Evolutionary conservation across 108 stramenopile genomes (phyloP), one percentile per base, ranked within the genome.

Genomic region (Cylindrotheca fusiformis): DNA sequence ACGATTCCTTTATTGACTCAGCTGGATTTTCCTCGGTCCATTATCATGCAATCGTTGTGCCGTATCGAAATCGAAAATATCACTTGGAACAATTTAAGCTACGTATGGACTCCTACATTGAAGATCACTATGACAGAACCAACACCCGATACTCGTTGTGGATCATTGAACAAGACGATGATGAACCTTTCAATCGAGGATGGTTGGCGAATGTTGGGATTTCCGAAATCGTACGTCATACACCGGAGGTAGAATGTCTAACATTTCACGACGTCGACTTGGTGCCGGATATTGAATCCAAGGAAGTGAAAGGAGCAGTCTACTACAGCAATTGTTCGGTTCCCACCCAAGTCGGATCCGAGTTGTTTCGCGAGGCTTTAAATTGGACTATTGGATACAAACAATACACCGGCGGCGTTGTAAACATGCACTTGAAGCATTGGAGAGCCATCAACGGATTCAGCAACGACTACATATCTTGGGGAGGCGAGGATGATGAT

Each of bases 401-500:
- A 27, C 12, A n/a, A 8, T 27, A 30, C 29, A 6, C 18, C 4
- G 60, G 60, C 8, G 60, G 45, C 6, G 44, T 60, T 26, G 24
- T 47, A 23, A n/a, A 19, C 4, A 4, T 60, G 23, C 23, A 45
- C 18, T 21, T 48, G 44, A 4, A 51, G 26, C 48, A 60, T 29
- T 60, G 60, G 60, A 5, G 10, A 28, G 23, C 23, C 48, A 48
- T 60, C 3, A 60, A 60, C 26, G 60, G 60, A 45, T 48, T 60
- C 8, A 25, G 46, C 60, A 45, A 60, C 30, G 45, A 60, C 25
- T 60, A 24, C 10, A 8, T 27, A 18, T 22, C 26, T 47, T 60
- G 60, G 60, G 60, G 60, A 25, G 60, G 60, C 10, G 60, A 60
- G 47, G 60, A 60, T 29, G 60, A 60, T 19, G 60, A 60, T 60